Evolutionary conservation across 139 green algal species (phyloP), one percentile per base, ranked within the genome.

Genomic region (Chlorella sorokiniana): DNA sequence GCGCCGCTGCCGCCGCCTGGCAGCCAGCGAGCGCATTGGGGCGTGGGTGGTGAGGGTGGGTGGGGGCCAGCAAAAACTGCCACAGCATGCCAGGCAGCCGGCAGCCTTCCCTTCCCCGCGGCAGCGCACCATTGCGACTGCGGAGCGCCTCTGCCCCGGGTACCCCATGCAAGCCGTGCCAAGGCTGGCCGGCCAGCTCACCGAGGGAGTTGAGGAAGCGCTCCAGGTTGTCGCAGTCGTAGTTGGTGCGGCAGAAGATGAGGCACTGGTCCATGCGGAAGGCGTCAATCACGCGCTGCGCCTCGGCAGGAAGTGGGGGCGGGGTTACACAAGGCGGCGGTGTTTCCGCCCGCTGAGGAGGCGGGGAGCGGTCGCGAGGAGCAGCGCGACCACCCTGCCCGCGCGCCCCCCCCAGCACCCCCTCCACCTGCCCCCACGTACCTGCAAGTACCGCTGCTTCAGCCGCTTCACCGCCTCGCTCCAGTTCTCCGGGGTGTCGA

Each of bases 191-290:
- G 10, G 6, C 4, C 2, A 52, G 33, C 64, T 5, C 84, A 63
- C 82, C 85, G 62, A 93, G 71, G 7, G 79, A 40, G 72, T 91
- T 89, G 6, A 96, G 73, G 86, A 94, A 97, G 4, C 68, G 74
- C 81, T 96, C 91, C 65, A 97, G 81, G 73, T 95, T 92, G 85
- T 94, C 90, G 86, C 90, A 94, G 84, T 96, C 93, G 74, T 91
- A 88, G 71, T 96, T 96, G 69, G 92, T 95, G 40, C 93, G 85
- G 84, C 88, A 92, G 70, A 93, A 95, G 56, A 93, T 87, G 25
- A 93, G 31, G 65, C 45, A 83, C 76, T 85, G 94, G 89, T 89
- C 84, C 88, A 96, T 94, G 14, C 83, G 74, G 67, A 91, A 84
- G 20, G 77, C 59, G 65, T 94, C 90, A 9, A 93, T 85, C 10